Evolutionary conservation across 2,329 filamentous ascomycete species (phyloP), one percentile per base, ranked within the genome.

Genomic region (Curvularia sp.): DNA sequence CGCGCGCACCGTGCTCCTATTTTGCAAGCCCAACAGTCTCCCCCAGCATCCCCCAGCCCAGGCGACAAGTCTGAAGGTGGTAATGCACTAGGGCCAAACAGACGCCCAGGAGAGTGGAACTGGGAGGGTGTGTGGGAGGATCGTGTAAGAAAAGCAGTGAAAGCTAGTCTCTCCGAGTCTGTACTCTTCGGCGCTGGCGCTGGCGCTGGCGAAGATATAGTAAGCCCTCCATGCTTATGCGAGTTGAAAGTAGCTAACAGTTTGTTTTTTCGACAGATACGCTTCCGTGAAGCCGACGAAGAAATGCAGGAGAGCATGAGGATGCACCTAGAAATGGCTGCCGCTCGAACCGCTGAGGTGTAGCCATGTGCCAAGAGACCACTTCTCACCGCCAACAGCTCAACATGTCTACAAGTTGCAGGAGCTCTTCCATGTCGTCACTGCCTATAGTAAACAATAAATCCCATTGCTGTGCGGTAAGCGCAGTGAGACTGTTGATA

Each of bases 61-160:
- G 61, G 69, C 13, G 66, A 58, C n/a, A 61, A 60, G 39, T 42
- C 60, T 18, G 55, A 60, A 19, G 67, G 71, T 3, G 57, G 50
- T n/a, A 59, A 64, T 21, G 50, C 73, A 9, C 75, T 68, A 68
- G 84, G 77, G 69, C 78, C 80, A 80, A 85, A 78, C 59, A 80
- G 88, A 59, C 82, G 84, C 49, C 92, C 92, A 0, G 91, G 90
- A 6, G 90, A 96, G 69, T 98, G 94, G 94, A 96, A 96, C 73
- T 98, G 94, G 94, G 92, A 97, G 70, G 93, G 94, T 0, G 94
- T 98, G 0, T 99, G 94, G 94, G 91, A 96, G 74, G 89, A 93
- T 64, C 85, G 94, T 53, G 93, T 97, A 1, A 89, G 87, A 76
- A 91, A 89, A 75, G 90, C 90, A 18, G 86, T 97, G 42, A 85